These are phyloP conservation scores for Leccinum subfulvum DNA, from an alignment of 1,284 basidiomycete species.

Conservation along the genomic window DNA sequence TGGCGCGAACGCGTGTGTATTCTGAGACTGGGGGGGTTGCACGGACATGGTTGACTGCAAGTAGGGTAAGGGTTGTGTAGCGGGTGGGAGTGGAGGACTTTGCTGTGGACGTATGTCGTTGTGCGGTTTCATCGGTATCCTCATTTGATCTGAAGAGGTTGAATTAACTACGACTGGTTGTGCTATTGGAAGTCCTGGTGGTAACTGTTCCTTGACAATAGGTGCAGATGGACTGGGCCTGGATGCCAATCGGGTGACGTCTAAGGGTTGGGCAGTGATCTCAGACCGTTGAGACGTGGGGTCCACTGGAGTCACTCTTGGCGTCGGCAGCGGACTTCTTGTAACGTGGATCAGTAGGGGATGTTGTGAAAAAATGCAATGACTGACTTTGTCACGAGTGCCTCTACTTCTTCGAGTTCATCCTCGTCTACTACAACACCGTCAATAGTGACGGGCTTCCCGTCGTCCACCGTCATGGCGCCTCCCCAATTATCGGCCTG, in stretches of 20 bases:
- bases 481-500: conserved; percentile 57
- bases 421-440: conserved; percentile 33
- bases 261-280: conserved; percentile 3
- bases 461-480: conserved; percentile 45
- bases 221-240: conserved; percentile 3
- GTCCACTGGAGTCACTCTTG: conserved; percentile 54
- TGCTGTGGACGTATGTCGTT: conserved; percentile 2
- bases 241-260: conserved; percentile 1
- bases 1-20: conserved; percentile 13
- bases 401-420: conserved; percentile 38
- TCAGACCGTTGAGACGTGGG: conserved; percentile 12
- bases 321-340: conserved; percentile 58
- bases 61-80: conserved; percentile 15
- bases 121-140: background rate
- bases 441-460: conserved; percentile 38
- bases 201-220: background rate
- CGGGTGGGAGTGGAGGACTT: conserved; percentile 4
- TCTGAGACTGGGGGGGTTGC: conserved; percentile 25
- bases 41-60: conserved; percentile 12
- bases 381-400: conserved; percentile 36
- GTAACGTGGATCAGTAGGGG: conserved; percentile 24
- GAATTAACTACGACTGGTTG: conserved; percentile 1
- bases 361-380: conserved; percentile 17
- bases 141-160: conserved; percentile 8
- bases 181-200: conserved; percentile 1